phyloP scores from a whole-genome alignment of 208 protist genomes.

The Leptomonas pyrrhocoris region DNA sequence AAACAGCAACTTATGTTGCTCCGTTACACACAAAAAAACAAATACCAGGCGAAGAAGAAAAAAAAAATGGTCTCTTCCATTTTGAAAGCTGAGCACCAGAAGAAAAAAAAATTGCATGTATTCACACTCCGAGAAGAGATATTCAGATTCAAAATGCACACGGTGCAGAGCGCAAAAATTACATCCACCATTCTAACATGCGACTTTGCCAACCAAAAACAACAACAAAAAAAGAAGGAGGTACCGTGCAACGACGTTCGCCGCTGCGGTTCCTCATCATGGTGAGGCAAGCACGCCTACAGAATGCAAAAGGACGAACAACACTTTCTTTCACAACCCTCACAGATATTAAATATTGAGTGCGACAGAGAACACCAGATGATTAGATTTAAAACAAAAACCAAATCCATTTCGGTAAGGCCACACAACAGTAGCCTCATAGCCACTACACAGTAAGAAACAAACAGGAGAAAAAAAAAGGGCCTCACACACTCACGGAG shows the following conservation, averaged over 20 bases:
- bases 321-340: too few relatives aligned
- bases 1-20: background rate
- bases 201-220: background rate
- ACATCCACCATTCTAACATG: background rate
- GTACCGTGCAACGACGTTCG: too few relatives aligned
- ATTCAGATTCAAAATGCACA: background rate
- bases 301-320: too few relatives aligned
- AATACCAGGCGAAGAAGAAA: background rate
- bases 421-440: too few relatives aligned
- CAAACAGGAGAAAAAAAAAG: slow-evolving; percentile 8
- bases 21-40: background rate
- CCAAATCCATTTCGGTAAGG: too few relatives aligned
- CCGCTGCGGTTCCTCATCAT: too few relatives aligned
- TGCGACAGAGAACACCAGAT: too few relatives aligned
- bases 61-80: background rate
- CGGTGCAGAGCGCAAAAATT: background rate
- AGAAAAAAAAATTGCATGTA: background rate
- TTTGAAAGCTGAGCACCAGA: background rate
- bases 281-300: too few relatives aligned
- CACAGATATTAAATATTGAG: too few relatives aligned
- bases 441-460: background rate
- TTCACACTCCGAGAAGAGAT: background rate
- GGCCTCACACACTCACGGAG: background rate
- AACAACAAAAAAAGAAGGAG: background rate
- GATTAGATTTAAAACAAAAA: too few relatives aligned